Base-by-base conservation (phyloP, 1,284 basidiomycete species). In the Tilletiaria anomala region DNA sequence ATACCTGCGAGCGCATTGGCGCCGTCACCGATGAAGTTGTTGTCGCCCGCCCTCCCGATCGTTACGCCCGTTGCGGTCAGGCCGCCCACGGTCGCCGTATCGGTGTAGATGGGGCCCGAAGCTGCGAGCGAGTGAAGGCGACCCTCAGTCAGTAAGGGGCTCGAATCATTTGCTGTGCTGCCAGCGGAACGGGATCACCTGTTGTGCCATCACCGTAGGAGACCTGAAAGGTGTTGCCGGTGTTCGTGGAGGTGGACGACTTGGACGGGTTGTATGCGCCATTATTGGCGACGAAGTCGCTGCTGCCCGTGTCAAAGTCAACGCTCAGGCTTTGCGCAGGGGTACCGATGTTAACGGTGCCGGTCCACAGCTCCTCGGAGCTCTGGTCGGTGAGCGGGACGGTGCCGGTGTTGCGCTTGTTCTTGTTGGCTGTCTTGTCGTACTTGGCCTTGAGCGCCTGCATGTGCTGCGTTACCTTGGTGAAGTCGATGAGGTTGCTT, bases 31-130 rank as follows among this genome's bases (percentile, higher is more conserved):
- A 29, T 29, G 26, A 8, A 29, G 10, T 38, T 26, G 15, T 43
- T 38, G 16, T n/a, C 5, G 26, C 26, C n/a, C n/a, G n/a, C n/a
- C n/a, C n/a, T n/a, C n/a, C 70, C 70, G 42, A 71, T 61, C 10
- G 65, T 58, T 36, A 68, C 66, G 20, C 47, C 41, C 5, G 51
- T 45, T 1, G 42, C 42, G 3, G 34, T 32, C 6, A 43, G 31
- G 14, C 42, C 42, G 17, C 35, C 42, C 15, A 43, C 37, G 22
- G 42, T 32, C 21, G 39, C 15, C 10, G 22, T 17, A 16, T 43
- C 42, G 6, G 16, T 21, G 32, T 43, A 43, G 42, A 43, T 32
- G 17, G 32, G 22, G n/a, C 42, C 42, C n/a, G 11, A 24, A n/a
- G 42, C 42, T n/a, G n/a, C n/a, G n/a, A n/a, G n/a, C n/a, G n/a